Base-by-base conservation (phyloP, 179 eudicot species). In the Pouteria campechiana region DNA sequence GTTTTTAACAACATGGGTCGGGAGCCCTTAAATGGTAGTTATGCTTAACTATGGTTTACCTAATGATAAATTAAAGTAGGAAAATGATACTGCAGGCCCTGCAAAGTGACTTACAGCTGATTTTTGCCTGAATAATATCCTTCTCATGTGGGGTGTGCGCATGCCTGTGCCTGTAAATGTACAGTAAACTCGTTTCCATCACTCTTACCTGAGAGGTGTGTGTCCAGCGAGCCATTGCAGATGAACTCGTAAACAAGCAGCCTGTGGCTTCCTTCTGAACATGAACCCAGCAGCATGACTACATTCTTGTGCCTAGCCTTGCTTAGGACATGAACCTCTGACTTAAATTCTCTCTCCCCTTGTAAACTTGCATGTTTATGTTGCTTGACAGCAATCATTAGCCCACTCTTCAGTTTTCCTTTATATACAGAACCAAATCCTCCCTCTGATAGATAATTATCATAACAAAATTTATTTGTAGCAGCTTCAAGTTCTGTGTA, bases 211-310 rank as follows among this genome's bases (percentile, higher is more conserved):
- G 68, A 48, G 12, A 70, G 45, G 33, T 46, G 55, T 39, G 57
- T 33, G 21, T 65, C 65, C 18, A 70, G 48, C 0, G 68, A 65
- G 8, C 68, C 68, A 29, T 61, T 48, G 62, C 76, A 70, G 22
- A 70, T 55, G 25, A 32, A 70, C 44, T 70, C 72, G 31, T 70
- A 65, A 24, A 70, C 68, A 35, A 70, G 68, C 17, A 65, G 34
- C 48, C 65, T 65, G 16, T 53, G 65, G 42, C 24, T 65, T 36
- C 65, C 68, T 57, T 65, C 58, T 1, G 65, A 52, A 19, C 76
- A 70, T n/a, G 72, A 65, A 2, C 76, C 76, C 34, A 70, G 28
- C 37, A 70, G 40, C 65, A 65, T 52, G 15, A 70, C 72, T 41
- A 70, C 37, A 37, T 70, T 70, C 27, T 41, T 37, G 32, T 70